Evolutionary conservation across 2,329 filamentous ascomycete species (phyloP).

Genomic region (Alternaria postmessia): DNA sequence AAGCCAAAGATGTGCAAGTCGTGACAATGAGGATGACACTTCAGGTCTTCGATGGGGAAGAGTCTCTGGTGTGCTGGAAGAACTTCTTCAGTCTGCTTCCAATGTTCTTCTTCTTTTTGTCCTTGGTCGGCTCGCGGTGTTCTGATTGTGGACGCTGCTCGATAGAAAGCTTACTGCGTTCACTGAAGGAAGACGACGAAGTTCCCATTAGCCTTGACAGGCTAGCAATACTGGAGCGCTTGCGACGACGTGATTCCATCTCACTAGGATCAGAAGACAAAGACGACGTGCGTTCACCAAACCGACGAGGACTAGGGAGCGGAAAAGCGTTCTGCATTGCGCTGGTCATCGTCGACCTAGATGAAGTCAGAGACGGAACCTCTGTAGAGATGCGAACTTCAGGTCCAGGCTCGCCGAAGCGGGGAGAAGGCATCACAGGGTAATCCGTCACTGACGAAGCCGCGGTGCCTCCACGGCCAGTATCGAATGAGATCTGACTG

Average conservation of each 20-base stretch:
- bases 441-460: constrained; percentile 78
- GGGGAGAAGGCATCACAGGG: constrained; percentile 72
- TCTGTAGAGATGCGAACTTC: constrained; percentile 77
- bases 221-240: constrained; percentile 79
- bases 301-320: constrained; percentile 53
- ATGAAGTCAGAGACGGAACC: constrained; percentile 77
- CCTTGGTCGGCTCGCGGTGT: constrained; percentile 67
- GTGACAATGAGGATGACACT: constrained; percentile 7
- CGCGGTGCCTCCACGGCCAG: constrained; percentile 76
- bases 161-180: constrained; percentile 77
- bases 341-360: constrained; percentile 77
- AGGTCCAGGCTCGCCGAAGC: constrained; percentile 77
- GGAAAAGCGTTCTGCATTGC: constrained; percentile 67
- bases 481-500: constrained; percentile 72
- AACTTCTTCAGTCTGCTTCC: constrained; percentile 73
- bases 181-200: constrained; percentile 65
- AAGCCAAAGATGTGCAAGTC: constrained; percentile 23
- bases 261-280: constrained; percentile 53
- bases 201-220: constrained; percentile 79
- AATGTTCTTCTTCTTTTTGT: constrained; percentile 74
- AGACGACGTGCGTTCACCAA: constrained; percentile 52
- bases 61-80: constrained; percentile 66
- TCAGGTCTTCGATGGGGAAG: constrained; percentile 35
- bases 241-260: constrained; percentile 65
- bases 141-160: constrained; percentile 62